phyloP scores from a whole-genome alignment of 305 asterid genomes.

The Plantago coronopus region DNA sequence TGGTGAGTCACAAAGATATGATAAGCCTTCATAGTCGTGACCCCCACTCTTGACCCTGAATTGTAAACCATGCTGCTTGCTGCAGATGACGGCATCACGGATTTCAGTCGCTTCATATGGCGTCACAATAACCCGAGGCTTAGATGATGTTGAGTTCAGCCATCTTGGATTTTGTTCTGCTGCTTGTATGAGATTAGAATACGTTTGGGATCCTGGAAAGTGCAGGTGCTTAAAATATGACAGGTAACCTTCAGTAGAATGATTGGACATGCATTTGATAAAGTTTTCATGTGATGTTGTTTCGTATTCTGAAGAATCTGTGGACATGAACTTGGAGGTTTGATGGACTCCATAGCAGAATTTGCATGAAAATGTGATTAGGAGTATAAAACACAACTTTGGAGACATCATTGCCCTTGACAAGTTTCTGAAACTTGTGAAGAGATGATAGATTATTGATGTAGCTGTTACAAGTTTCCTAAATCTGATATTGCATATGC shows the following conservation, averaged over 20 bases:
- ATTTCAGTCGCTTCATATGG: slow-evolving; percentile 26
- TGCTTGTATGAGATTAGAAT: slow-evolving; percentile 30
- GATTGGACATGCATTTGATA: slow-evolving; percentile 29
- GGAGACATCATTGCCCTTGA: slow-evolving; percentile 10
- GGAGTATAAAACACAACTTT: slow-evolving; percentile 8
- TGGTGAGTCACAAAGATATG: slow-evolving; percentile 26
- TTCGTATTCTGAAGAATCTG: no score
- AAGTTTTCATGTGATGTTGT: no score
- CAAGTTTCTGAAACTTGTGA: neutral
- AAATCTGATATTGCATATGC: no score
- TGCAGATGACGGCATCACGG: slow-evolving; percentile 28
- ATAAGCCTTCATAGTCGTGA: slow-evolving; percentile 38
- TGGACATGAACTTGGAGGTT: neutral
- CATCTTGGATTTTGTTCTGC: slow-evolving; percentile 43
- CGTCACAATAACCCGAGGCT: slow-evolving; percentile 30
- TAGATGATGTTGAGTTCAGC: slow-evolving; percentile 27
- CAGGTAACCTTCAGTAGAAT: slow-evolving; percentile 20
- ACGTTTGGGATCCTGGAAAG: slow-evolving; percentile 29
- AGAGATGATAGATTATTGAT: neutral
- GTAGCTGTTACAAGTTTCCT: no score
- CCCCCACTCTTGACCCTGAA: slow-evolving; percentile 38
- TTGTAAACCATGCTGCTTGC: slow-evolving; percentile 23
- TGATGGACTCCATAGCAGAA: slow-evolving; percentile 25
- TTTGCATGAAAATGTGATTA: slow-evolving; percentile 13
- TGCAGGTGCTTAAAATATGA: slow-evolving; percentile 25